Evolutionary conservation across 192 early-diverging fungal species (phyloP), one percentile per base, ranked within the genome.

Genomic region (Coemansia sp.): DNA sequence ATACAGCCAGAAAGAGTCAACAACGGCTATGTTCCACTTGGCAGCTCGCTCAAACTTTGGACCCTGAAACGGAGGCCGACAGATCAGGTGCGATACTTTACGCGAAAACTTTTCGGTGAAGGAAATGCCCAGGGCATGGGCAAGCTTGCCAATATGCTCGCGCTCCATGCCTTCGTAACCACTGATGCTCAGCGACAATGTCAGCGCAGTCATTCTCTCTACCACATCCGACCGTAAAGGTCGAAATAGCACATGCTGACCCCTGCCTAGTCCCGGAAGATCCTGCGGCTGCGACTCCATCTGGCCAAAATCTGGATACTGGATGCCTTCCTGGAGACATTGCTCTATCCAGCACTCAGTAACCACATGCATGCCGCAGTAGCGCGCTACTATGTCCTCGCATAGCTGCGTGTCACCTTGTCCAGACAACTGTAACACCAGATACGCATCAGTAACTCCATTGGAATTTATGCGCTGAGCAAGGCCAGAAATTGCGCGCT

Each of bases 21-120:
- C 86, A 58, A 88, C 81, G 29, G 86, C 80, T 19, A 89, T 83
- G 53, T 84, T 87, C 87, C 86, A 86, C 62, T 91, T 87, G 49
- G 84, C 23, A 1, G 91, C 91, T 51, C 86, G 88, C 58, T 90
- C 86, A 61, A 87, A 92, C 55, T 92, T 92, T 23, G 81, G 85
- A 11, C 91, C 91, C 41, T 69, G 75, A 45, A 73, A 77, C 19
- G 86, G 84, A 15, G 79, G 70, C 0, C 65, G 76, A 65, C 89
- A 92, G 32, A 93, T 78, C 57, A 93, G 60, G 60, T 93, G 90
- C 5, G 90, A 88, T 51, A 88, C 88, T 23, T 55, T 72, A 37
- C 82, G 77, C 11, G 83, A 83, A 56, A 89, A 82, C 29, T 51
- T 69, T 63, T 87, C 85, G 51, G 82, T 84, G 55, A 70, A 86